Evolutionary conservation across 2,329 filamentous ascomycete genomes (phyloP).

Genomic region (Colletotrichum navitas): DNA sequence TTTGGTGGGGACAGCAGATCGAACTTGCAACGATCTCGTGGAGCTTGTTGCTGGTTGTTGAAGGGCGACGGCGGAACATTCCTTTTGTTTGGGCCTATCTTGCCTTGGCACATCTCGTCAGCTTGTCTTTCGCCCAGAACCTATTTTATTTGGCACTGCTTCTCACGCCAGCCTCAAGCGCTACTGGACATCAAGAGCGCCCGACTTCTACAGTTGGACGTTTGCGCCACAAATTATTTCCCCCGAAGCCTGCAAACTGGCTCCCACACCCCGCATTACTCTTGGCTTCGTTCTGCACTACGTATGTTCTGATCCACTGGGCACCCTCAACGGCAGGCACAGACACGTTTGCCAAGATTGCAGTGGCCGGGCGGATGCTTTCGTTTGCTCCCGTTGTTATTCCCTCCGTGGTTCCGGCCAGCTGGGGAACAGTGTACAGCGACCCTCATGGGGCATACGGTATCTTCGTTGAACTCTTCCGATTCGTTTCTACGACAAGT

Average conservation of each 20-base stretch:
- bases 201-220: constrained; percentile 49
- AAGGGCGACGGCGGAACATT: constrained; percentile 70
- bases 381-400: constrained; percentile 61
- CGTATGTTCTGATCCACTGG: constrained; percentile 52
- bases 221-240: constrained; percentile 49
- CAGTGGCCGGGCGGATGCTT: constrained; percentile 52
- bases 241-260: constrained; percentile 60
- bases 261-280: constrained; percentile 54
- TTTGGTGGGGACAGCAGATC: constrained; percentile 74
- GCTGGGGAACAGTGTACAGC: constrained; percentile 61
- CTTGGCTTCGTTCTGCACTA: constrained; percentile 50
- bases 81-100: constrained; percentile 68
- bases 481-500: constrained; percentile 58
- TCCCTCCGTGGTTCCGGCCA: constrained; percentile 60
- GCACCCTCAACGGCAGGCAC: constrained; percentile 58
- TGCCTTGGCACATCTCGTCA: constrained; percentile 69
- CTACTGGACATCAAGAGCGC: constrained; percentile 47
- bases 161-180: constrained; percentile 65
- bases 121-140: constrained; percentile 72
- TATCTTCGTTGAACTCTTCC: constrained; percentile 62
- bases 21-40: constrained; percentile 67
- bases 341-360: constrained; percentile 52
- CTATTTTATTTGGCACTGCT: constrained; percentile 72
- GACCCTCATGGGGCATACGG: constrained; percentile 55
- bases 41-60: constrained; percentile 68